Conservation (phyloP, 1,284 basidiomycete genomes). For the Apiotrichum akiyoshidainum region DNA sequence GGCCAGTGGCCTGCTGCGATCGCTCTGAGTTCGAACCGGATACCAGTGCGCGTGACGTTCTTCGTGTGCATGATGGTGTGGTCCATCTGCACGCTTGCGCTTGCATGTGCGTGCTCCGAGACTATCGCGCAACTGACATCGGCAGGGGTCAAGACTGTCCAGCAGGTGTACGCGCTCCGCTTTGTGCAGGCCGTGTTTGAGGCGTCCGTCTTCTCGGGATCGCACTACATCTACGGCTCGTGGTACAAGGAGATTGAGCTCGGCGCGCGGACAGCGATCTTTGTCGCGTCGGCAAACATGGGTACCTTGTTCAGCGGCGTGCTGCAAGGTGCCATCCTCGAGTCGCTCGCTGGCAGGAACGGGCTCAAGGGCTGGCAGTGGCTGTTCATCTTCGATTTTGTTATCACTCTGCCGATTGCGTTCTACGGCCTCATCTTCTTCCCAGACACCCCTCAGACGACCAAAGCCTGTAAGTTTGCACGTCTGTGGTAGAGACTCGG, state of each 20-base stretch:
- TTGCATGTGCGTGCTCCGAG: not conserved
- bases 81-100: not conserved
- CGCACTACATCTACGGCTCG: conserved; percentile 62
- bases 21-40: not conserved
- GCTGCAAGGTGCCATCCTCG: conserved; percentile 22
- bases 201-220: conserved; percentile 70
- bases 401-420: conserved; percentile 38
- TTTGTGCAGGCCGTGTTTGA: conserved; percentile 72
- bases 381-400: conserved; percentile 55
- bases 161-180: conserved; percentile 65
- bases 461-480: conserved; percentile 26
- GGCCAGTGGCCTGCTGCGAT: conserved; percentile 6
- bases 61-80: conserved; percentile 17
- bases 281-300: conserved; percentile 11
- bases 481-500: not conserved
- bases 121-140: not conserved
- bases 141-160: conserved; percentile 20
- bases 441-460: conserved; percentile 33
- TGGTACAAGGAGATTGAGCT: conserved; percentile 16
- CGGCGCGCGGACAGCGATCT: conserved; percentile 12
- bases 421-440: conserved; percentile 40
- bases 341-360: conserved; percentile 25
- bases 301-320: conserved; percentile 17
- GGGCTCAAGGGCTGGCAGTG: conserved; percentile 55
- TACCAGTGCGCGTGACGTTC: conserved; percentile 1